Evolutionary conservation across 1,284 basidiomycete species (phyloP).

Genomic region (Pseudozyma pruni): DNA sequence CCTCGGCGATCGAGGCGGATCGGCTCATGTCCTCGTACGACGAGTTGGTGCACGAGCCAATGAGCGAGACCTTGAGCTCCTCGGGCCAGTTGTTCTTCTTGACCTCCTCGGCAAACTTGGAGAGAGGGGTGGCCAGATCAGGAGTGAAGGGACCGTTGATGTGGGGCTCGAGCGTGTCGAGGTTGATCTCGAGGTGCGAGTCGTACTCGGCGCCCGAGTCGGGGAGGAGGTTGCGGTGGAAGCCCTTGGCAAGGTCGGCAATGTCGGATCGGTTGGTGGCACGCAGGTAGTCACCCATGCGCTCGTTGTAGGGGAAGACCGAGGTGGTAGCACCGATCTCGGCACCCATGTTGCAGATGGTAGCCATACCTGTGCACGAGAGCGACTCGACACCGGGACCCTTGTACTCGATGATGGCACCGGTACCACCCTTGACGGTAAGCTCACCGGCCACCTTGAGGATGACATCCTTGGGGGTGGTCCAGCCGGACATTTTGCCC

Average conservation of each 20-base stretch:
- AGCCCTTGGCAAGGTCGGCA: constrained; percentile 87
- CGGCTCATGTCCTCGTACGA: constrained; percentile 99
- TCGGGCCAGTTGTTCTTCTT: constrained; percentile 96
- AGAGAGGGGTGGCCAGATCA: constrained; percentile 74
- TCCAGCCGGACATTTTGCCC: constrained; percentile 96
- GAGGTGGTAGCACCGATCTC: constrained; percentile 99
- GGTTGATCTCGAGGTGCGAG: constrained; percentile 91
- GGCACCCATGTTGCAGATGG: constrained; percentile 99
- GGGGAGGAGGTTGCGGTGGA: constrained; percentile 90
- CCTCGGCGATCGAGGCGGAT: constrained; percentile 89
- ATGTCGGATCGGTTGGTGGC: constrained; percentile 91
- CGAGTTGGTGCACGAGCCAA: constrained; percentile 99
- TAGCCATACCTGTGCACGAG: constrained; percentile 99
- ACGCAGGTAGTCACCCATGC: constrained; percentile 91
- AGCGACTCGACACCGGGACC: constrained; percentile 86
- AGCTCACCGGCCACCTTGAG: constrained; percentile 67
- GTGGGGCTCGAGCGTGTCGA: constrained; percentile 96
- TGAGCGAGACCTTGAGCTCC: constrained; percentile 96
- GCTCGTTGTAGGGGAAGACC: constrained; percentile 96
- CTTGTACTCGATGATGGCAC: constrained; percentile 68
- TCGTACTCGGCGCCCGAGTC: constrained; percentile 94
- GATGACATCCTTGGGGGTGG: constrained; percentile 81
- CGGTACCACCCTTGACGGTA: constrained; percentile 68
- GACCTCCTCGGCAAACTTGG: constrained; percentile 90
- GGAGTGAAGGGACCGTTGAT: constrained; percentile 93